Base-by-base conservation (phyloP, 2,329 filamentous ascomycete genomes). In the Sporothrix phasma region DNA sequence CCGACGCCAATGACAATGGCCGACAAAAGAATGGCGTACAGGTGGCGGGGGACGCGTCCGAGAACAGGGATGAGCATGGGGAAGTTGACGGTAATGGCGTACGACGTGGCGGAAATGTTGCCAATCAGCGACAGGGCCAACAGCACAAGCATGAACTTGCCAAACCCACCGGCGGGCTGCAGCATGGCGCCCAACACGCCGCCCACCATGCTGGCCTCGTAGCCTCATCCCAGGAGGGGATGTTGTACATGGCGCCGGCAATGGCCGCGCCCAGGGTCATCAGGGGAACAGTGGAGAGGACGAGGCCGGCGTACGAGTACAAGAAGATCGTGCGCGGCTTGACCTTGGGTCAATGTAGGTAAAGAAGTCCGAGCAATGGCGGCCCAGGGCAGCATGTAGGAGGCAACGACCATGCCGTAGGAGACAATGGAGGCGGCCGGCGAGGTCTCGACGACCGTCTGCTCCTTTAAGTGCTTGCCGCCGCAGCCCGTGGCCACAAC, bases 221-320 rank as follows among this genome's bases (percentile, higher is more conserved):
- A 85, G 2, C 77, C 82, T 73, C 76, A 17, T 76, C 68, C 84
- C 84, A 87, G 3, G 73, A 73, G 0, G 81, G 77, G 1, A 81
- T 76, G 67, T 80, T 83, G 26, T 79, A 76, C 1, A 84, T 77
- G 34, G 84, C 84, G 6, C 83, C 84, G 19, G 80, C 84, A 49
- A 88, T 85, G n/a, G 85, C 84, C 10, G 84, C 82, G 6, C 85
- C 85, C 0, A 88, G 79, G 0, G 77, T 78, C 83, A 88, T 86
- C 60, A 88, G 77, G 0, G 82, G 76, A 43, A 84, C 76, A 0
- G 82, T 83, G 0, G 84, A 83, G 5, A 82, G 68, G 6, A 78
- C 72, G 2, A 86, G 77, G 10, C 85, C 85, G 13, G 77, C 68
- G 70, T 84, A 87, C 1, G 78, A 80, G 69, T 87, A 87, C 3